phyloP scores from a whole-genome alignment of 2,329 filamentous ascomycete species.

The Alternaria longipes region DNA sequence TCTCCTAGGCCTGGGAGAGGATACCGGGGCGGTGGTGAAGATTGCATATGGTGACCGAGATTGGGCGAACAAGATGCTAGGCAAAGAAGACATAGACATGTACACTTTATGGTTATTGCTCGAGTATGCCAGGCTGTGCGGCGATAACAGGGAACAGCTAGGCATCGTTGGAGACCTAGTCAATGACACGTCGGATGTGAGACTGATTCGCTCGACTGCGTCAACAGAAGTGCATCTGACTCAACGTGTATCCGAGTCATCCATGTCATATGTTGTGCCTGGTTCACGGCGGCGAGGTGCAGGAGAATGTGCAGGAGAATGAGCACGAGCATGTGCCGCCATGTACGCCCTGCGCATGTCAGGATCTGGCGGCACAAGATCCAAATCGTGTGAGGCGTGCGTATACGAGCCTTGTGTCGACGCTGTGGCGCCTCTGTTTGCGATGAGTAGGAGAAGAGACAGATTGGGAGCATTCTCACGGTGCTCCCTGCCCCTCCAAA shows the following conservation, averaged over 20 bases:
- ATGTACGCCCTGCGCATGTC: slow-evolving; percentile 12
- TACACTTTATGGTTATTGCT: slow-evolving; percentile 69
- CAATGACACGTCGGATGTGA: neutral
- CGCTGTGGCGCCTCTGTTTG: slow-evolving; percentile 19
- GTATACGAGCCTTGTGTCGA: slow-evolving; percentile 9
- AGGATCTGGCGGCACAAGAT: slow-evolving; percentile 12
- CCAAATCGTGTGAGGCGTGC: slow-evolving; percentile 9
- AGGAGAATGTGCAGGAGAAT: neutral
- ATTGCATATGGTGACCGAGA: slow-evolving; percentile 72
- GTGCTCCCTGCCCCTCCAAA: slow-evolving; percentile 30
- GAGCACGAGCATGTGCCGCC: slow-evolving; percentile 5
- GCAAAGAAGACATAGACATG: slow-evolving; percentile 77
- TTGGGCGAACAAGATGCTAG: slow-evolving; percentile 74
- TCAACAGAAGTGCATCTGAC: slow-evolving; percentile 7
- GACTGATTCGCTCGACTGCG: slow-evolving; percentile 4
- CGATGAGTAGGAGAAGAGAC: neutral
- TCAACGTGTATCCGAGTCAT: slow-evolving; percentile 1
- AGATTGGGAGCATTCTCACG: neutral
- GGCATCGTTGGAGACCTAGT: slow-evolving; percentile 48
- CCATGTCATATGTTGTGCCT: slow-evolving; percentile 5
- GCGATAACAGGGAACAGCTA: slow-evolving; percentile 53
- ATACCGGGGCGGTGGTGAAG: slow-evolving; percentile 49
- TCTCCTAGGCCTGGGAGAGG: slow-evolving; percentile 64
- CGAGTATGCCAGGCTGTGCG: slow-evolving; percentile 56
- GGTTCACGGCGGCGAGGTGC: slow-evolving; percentile 14